Percentiles rank a stretch among this genome's conserved stretches.
These are phyloP conservation scores for Pleurotus platypus DNA, from an alignment of 768 basidiomycete species.

Conservation along the genomic window DNA sequence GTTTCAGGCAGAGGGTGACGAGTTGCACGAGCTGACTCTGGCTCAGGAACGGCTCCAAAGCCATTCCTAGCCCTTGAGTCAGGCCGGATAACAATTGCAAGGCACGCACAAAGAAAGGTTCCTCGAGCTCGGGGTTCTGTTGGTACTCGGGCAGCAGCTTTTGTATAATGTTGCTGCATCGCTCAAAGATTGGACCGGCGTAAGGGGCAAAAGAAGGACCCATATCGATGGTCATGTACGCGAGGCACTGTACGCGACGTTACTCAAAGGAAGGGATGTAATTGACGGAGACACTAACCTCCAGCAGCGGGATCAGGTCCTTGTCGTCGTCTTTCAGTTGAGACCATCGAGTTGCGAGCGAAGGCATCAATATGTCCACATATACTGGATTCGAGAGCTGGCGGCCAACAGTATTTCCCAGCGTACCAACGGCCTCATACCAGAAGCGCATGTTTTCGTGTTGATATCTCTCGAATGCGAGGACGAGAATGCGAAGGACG, in stretches of 20 bases:
- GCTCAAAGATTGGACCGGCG: conserved; percentile 87
- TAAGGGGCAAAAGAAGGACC: conserved; percentile 86
- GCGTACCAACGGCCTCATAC: conserved; percentile 97
- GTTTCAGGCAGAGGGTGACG: conserved; percentile 87
- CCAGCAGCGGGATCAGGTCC: conserved; percentile 90
- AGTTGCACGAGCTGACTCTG: conserved; percentile 69
- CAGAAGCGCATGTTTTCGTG: conserved; percentile 99
- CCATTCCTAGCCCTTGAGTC: conserved; percentile 86
- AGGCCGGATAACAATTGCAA: conserved; percentile 95
- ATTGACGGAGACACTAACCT: conserved; percentile 49
- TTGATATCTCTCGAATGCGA: conserved; percentile 97
- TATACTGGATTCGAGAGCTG: conserved; percentile 82
- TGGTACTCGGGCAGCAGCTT: conserved; percentile 80
- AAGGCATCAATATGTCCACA: conserved; percentile 96
- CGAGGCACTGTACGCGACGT: conserved; percentile 67
- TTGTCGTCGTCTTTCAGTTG: conserved; percentile 88
- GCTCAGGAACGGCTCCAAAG: conserved; percentile 75
- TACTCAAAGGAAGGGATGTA: not conserved
- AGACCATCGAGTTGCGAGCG: conserved; percentile 86
- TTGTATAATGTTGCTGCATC: conserved; percentile 85
- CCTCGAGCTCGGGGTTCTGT: conserved; percentile 86
- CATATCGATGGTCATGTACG: conserved; percentile 96
- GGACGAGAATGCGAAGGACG: conserved; percentile 89
- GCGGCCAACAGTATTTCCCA: conserved; percentile 92
- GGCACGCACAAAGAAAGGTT: conserved; percentile 97